phyloP scores from a whole-genome alignment of 192 early-diverging fungal species.

The Coemansia sp. region DNA sequence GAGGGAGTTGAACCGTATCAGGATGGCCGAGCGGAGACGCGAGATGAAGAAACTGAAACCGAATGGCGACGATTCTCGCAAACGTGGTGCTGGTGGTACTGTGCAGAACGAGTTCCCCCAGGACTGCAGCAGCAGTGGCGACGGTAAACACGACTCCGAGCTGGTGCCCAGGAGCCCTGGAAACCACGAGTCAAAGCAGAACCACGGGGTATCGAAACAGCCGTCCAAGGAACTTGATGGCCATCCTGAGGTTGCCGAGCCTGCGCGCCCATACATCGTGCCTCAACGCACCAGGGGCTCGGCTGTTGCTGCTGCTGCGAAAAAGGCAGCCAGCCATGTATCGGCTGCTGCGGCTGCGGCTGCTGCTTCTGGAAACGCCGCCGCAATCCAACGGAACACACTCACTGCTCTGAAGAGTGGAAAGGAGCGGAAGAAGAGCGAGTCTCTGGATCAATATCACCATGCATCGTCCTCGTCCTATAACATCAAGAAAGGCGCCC shows the following conservation, averaged over 20 bases:
- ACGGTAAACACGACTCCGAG: not conserved
- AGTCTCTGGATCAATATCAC: not conserved
- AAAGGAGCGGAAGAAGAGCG: not conserved
- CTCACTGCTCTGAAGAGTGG: not conserved
- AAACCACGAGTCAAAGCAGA: too few species aligned
- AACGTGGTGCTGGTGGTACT: not conserved
- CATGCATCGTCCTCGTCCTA: not conserved
- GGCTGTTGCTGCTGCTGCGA: not conserved
- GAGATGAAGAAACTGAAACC: not conserved
- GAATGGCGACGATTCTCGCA: not conserved
- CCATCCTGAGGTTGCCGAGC: not conserved
- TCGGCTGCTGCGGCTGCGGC: not conserved
- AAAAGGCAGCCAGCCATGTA: not conserved
- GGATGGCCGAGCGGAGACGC: conserved; percentile 30
- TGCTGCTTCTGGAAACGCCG: too few species aligned
- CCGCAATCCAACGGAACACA: not conserved
- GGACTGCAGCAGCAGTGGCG: not conserved
- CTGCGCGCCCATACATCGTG: not conserved
- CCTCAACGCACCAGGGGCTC: not conserved
- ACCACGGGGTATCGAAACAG: too few species aligned
- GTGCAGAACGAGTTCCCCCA: not conserved
- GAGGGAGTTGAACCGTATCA: conserved; percentile 22
- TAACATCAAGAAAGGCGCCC: not conserved
- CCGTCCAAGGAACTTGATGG: too few species aligned
- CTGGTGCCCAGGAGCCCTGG: too few species aligned